Evolutionary conservation across 371 early-diverging fungal genomes (phyloP).

Genomic region (Apophysomyces elegans): DNA sequence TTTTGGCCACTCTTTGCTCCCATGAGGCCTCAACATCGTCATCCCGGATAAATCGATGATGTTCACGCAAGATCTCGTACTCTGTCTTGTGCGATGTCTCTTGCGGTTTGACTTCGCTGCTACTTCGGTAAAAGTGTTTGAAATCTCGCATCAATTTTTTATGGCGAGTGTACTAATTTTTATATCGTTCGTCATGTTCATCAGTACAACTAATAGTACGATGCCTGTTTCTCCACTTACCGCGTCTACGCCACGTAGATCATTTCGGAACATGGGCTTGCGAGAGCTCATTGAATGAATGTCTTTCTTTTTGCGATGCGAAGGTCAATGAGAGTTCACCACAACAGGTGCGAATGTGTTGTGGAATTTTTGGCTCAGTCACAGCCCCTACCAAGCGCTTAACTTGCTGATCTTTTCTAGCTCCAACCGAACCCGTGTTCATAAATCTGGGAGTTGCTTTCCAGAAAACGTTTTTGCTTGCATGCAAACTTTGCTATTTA

Average conservation of each 20-base stretch:
- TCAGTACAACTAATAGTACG: too few species aligned
- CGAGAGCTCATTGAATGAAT: constrained; percentile 23
- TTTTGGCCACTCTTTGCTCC: constrained; percentile 83
- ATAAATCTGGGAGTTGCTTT: too few species aligned
- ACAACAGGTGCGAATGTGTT: too few species aligned
- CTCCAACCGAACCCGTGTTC: too few species aligned
- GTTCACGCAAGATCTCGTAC: constrained; percentile 57
- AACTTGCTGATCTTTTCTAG: too few species aligned
- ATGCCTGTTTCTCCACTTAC: constrained; percentile 24
- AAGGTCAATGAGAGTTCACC: too few species aligned
- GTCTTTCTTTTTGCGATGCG: too few species aligned
- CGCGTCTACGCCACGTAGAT: constrained; percentile 42
- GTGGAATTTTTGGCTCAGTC: too few species aligned
- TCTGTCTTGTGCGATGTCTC: constrained; percentile 60
- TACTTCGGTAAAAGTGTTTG: constrained; percentile 33
- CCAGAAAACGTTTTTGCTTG: too few species aligned
- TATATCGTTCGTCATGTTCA: too few species aligned
- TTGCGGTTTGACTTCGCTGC: constrained; percentile 9
- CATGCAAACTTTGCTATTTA: too few species aligned
- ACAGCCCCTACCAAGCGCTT: too few species aligned
- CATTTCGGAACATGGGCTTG: constrained; percentile 36
- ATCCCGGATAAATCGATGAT: constrained; percentile 39
- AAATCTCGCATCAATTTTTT: constrained; percentile 61
- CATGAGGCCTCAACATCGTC: constrained; percentile 60
- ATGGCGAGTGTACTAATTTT: constrained; percentile 54